A percentile compares a stretch with the other conserved stretches of the same genome.
Evolutionary conservation across 768 basidiomycete genomes (phyloP).

Genomic region (Leccinellum albellum): DNA sequence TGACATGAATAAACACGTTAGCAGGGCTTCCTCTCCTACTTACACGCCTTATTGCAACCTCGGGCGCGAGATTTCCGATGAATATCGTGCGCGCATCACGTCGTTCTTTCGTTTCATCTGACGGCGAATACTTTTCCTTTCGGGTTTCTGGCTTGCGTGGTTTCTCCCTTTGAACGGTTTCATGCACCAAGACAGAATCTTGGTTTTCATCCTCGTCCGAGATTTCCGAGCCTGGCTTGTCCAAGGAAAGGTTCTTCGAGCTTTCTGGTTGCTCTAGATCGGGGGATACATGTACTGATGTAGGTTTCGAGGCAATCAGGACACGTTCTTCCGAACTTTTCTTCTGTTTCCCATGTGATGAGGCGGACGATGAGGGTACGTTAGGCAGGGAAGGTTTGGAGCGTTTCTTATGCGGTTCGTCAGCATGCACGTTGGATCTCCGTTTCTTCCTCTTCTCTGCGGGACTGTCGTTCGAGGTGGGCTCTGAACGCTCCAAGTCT

Average conservation of each 20-base stretch:
- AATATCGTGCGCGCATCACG: constrained; percentile 86
- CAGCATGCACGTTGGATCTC: constrained; percentile 11
- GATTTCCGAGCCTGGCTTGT: constrained; percentile 29
- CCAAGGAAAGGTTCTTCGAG: constrained; percentile 4
- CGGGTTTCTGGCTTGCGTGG: constrained; percentile 24
- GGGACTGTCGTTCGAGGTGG: constrained; percentile 1
- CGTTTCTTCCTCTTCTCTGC: constrained; percentile 12
- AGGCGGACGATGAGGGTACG: constrained; percentile 20
- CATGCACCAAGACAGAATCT: constrained; percentile 52
- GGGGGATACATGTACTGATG: not conserved
- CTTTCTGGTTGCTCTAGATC: not conserved
- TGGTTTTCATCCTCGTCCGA: constrained; percentile 33
- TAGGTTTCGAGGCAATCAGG: not conserved
- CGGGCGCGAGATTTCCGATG: constrained; percentile 80
- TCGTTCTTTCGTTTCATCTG: constrained; percentile 67
- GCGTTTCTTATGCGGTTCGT: constrained; percentile 17
- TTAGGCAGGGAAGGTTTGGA: constrained; percentile 5
- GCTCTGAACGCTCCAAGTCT: not conserved
- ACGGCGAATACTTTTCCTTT: constrained; percentile 51
- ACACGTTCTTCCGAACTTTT: constrained; percentile 12
- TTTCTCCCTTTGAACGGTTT: constrained; percentile 41
- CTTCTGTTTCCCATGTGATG: constrained; percentile 9
- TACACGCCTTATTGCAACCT: constrained; percentile 75
- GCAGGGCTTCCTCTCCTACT: constrained; percentile 18
- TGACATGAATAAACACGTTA: not conserved